Evolutionary conservation across 2,329 filamentous ascomycete genomes (phyloP).

Genomic region (Coniochaeta sp.): DNA sequence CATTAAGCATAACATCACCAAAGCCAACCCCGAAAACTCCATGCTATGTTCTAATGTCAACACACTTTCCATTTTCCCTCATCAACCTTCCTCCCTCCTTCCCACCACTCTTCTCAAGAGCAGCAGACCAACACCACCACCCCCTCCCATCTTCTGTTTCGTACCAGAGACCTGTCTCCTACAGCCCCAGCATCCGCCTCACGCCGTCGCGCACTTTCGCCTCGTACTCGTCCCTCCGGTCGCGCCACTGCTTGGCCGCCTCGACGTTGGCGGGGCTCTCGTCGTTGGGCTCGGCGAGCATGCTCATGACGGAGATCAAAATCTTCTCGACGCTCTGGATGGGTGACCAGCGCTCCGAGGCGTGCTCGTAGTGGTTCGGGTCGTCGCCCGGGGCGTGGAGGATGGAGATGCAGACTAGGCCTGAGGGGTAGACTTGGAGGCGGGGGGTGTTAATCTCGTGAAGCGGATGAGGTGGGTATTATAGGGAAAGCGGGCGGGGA

Average conservation of each 20-base stretch:
- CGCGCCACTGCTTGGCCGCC: slow-evolving; percentile 93
- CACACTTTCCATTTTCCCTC: not conserved
- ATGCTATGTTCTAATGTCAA: not conserved
- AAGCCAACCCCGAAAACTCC: not conserved
- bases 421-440: slow-evolving; percentile 85
- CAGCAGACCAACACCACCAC: too few relatives aligned
- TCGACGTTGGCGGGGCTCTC: slow-evolving; percentile 96
- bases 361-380: slow-evolving; percentile 96
- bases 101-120: not conserved
- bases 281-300: slow-evolving; percentile 95
- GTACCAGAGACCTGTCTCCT: too few relatives aligned
- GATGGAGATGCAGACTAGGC: slow-evolving; percentile 96
- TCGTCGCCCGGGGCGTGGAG: slow-evolving; percentile 94
- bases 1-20: not conserved
- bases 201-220: slow-evolving; percentile 78
- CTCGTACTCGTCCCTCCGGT: slow-evolving; percentile 78
- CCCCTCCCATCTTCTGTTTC: too few relatives aligned
- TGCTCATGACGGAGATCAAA: slow-evolving; percentile 93
- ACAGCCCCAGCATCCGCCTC: slow-evolving; percentile 69
- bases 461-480: not conserved
- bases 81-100: not conserved
- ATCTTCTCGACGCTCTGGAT: slow-evolving; percentile 99
- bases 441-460: too few relatives aligned
- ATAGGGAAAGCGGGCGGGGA: not conserved
- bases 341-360: slow-evolving; percentile 90